These are phyloP conservation scores for Paxillus involutus DNA, from an alignment of 768 basidiomycete genomes.

Conservation along the genomic window DNA sequence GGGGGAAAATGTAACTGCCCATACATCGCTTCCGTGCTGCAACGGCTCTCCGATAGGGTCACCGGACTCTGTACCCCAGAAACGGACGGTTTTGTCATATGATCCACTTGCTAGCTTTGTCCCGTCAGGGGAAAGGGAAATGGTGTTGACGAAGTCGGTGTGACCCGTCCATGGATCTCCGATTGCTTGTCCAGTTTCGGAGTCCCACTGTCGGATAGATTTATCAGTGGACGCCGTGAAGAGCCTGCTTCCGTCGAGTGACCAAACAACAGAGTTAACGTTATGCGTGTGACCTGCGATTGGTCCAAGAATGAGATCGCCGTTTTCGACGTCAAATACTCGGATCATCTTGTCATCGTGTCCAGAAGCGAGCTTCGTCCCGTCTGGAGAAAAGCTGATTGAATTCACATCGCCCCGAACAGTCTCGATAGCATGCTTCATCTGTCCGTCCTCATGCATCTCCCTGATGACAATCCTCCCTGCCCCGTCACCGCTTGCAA, in stretches of 20 bases:
- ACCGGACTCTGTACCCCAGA: not conserved
- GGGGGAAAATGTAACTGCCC: not conserved
- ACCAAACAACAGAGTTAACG: constrained; percentile 9
- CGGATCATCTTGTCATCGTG: not conserved
- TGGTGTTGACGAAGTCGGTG: not conserved
- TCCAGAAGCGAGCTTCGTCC: no score
- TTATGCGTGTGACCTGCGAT: not conserved
- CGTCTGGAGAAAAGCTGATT: no score
- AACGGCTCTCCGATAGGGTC: not conserved
- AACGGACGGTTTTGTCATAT: not conserved
- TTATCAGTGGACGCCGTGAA: not conserved
- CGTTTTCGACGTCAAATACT: not conserved
- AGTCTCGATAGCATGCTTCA: no score
- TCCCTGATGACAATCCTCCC: no score
- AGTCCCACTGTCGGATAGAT: constrained; percentile 9
- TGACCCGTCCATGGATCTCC: constrained; percentile 15
- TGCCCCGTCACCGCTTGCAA: no score
- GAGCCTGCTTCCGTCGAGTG: constrained; percentile 9
- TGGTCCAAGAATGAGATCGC: not conserved
- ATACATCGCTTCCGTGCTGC: not conserved
- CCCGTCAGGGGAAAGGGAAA: constrained; percentile 2
- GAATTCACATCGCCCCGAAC: no score
- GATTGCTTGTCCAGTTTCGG: not conserved
- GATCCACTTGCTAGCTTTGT: constrained; percentile 3
- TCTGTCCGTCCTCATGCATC: not conserved